Percentiles rank a stretch among this genome's conserved stretches.
Evolutionary conservation across 2,329 filamentous ascomycete genomes (phyloP).

Genomic region (Scytalidium sp.): DNA sequence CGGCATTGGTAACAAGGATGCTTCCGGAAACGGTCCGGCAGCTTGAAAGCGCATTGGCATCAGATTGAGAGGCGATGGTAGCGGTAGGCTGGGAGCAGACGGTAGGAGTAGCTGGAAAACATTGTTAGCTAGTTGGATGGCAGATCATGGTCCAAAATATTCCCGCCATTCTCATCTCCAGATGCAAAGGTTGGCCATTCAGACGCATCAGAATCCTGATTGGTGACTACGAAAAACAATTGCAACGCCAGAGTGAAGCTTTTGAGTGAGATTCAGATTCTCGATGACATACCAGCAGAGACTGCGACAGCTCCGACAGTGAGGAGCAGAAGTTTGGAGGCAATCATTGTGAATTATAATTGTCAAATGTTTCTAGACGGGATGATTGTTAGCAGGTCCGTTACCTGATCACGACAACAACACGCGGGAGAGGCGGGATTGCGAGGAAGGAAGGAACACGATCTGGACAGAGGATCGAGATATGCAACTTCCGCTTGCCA

Average conservation of each 20-base stretch:
- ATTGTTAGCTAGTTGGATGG: conserved; percentile 4
- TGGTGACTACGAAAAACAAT: too few relatives aligned
- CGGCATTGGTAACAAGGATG: conserved; percentile 29
- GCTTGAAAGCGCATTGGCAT: conserved; percentile 21
- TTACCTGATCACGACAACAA: too few relatives aligned
- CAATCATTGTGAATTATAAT: conserved; percentile 18
- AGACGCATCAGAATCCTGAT: too few relatives aligned
- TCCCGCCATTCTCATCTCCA: too few relatives aligned
- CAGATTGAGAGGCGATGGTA: conserved; percentile 27
- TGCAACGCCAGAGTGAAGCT: too few relatives aligned
- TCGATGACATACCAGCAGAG: conserved; percentile 22
- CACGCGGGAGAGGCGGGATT: too few relatives aligned
- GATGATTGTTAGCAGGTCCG: not conserved
- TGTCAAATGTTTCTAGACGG: not conserved
- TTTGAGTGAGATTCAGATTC: too few relatives aligned
- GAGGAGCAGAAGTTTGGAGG: conserved; percentile 18
- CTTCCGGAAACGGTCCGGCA: conserved; percentile 28
- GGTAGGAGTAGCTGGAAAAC: conserved; percentile 2
- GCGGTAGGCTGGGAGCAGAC: conserved; percentile 24
- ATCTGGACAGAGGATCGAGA: too few relatives aligned
- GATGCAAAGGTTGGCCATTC: too few relatives aligned
- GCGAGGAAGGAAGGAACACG: too few relatives aligned
- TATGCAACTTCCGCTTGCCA: too few relatives aligned
- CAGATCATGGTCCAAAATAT: too few relatives aligned
- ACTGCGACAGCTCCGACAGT: conserved; percentile 17